Evolutionary conservation across 2,329 filamentous ascomycete genomes (phyloP), one percentile per base, ranked within the genome.

Genomic region (Gaeumannomyces sp.): DNA sequence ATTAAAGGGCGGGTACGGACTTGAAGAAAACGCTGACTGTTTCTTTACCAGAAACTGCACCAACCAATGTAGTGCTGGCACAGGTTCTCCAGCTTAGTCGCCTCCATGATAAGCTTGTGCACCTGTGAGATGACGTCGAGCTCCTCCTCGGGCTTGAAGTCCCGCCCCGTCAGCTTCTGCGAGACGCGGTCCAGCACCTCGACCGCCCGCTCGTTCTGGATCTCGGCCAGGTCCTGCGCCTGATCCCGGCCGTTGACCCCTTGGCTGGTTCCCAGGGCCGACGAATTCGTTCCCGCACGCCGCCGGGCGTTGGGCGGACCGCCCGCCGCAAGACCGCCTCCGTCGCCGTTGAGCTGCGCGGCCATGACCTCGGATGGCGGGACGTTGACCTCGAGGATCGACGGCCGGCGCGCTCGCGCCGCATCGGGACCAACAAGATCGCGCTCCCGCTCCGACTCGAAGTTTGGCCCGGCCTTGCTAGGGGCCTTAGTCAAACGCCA

Each of bases 51-150:
- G 83, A 97, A 98, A 78, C 92, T 96, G 79, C 94, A 98, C 94
- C 94, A 98, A 68, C 95, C 95, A 71, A 98, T 97, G 76, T 97
- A 99, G 80, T 98, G 95, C 81, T 98, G 95, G 75, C 95, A 99
- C 67, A 99, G 81, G 76, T 98, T 98, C 83, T 98, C 95, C 71
- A 98, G 82, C 73, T 95, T 97, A 8, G 95, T 99, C 28, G 95
- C 95, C 80, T 99, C 94, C 67, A 90, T 89, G 71, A 99, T 90
- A 72, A 99, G 80, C 76, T 96, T 94, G 77, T 97, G 94, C 6
- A 99, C 96, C 78, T 99, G 95, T 67, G 87, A 87, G 65, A 91
- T 88, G 28, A 96, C 88, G 65, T 88, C 89, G 68, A 99, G 83
- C 78, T 98, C 94, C 72, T 96, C 90, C 60, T 85, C 85, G 3